Evolutionary conservation across 2,329 filamentous ascomycete species (phyloP), one percentile per base, ranked within the genome.

Genomic region (Neonectria hederae): DNA sequence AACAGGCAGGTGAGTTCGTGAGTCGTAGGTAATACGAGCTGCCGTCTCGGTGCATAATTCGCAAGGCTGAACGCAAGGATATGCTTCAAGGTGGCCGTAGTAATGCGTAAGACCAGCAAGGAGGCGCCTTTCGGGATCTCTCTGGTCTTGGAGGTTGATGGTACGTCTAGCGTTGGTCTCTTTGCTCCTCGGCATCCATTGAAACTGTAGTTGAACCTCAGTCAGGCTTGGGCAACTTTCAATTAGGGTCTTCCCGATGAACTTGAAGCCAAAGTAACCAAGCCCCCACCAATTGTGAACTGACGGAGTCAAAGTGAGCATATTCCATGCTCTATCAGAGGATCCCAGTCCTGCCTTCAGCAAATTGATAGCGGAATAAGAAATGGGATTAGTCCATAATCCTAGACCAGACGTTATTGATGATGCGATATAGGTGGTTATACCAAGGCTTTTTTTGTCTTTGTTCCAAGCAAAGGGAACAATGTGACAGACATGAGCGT

Each of bases 241-340:
- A 14, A 8, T 11, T 24, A 21, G 6, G 1, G 6, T 38, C 22
- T 30, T 42, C 32, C 48, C 38, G 2, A 53, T 32, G 17, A 17
- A 40, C 21, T 60, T 60, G 38, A 60, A 28, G 10, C 10, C 49
- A 13, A 54, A 60, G 22, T 46, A 60, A 4, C 24, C 57, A 26
- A 9, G 13, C 14, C 26, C 2, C 49, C 57, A 60, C 49, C 49
- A 60, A 14, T 10, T 21, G 17, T 32, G 28, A 8, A 28, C 8
- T 9, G 28, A 7, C 54, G 40, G 49, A n/a, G n/a, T 48, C 6
- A 60, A 8, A 11, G 26, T 35, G 1, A 54, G 28, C 28, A 17
- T 54, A 17, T 60, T 54, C 58, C 49, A 60, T 1, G 7, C 17
- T 17, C 13, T 19, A 9, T 55, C 42, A 10, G 42, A 55, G 2